A percentile compares a stretch with the other conserved stretches of the same genome.
Evolutionary conservation across 169 alveolate species (phyloP).

Genomic region (Theileria parva): DNA sequence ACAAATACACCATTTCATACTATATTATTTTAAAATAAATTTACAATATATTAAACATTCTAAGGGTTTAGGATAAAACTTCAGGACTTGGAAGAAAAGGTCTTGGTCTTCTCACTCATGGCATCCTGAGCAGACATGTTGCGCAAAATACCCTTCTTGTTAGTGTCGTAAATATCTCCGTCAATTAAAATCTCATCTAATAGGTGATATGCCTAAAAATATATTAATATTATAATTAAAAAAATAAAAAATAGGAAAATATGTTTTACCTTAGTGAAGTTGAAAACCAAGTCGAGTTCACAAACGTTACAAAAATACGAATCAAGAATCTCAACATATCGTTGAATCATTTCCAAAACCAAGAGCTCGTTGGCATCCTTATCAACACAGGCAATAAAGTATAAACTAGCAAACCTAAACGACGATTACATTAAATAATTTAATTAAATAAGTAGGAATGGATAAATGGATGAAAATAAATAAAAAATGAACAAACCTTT

Average conservation of each 20-base stretch:
- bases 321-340: conserved; percentile 97
- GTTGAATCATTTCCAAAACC: conserved; percentile 95
- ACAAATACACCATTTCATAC: background rate
- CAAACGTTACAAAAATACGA: conserved; percentile 98
- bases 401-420: conserved; percentile 95
- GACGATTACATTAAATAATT: background rate
- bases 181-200: conserved; percentile 88
- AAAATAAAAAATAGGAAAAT: background rate
- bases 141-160: conserved; percentile 91
- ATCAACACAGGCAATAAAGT: conserved; percentile 95
- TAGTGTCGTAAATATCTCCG: conserved; percentile 91
- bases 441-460: background rate
- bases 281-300: conserved; percentile 97
- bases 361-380: conserved; percentile 95
- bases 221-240: too few species aligned
- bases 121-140: conserved; percentile 92
- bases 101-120: conserved; percentile 88
- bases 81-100: conserved; percentile 31
- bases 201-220: conserved; percentile 80
- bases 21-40: background rate
- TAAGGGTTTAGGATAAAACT: background rate
- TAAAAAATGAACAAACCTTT: conserved; percentile 76
- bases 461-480: background rate
- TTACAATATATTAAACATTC: background rate
- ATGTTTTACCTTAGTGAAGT: conserved; percentile 89